Base-by-base conservation (phyloP, 768 basidiomycete species). In the Trametes cingulata region DNA sequence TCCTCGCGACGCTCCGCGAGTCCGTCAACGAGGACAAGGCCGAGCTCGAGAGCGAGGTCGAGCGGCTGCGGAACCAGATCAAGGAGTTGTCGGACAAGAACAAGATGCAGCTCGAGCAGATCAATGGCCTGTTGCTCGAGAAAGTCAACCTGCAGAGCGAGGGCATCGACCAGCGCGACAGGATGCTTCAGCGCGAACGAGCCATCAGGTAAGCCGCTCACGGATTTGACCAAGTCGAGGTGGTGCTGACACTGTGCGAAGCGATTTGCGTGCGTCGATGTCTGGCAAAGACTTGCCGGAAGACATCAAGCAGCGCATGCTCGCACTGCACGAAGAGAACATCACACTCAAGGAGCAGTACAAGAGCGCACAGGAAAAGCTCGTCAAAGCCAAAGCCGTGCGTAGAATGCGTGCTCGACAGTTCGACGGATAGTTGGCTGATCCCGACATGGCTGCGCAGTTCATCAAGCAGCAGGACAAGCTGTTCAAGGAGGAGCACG, bases 381-480 rank as follows among this genome's bases (percentile, higher is more conserved):
- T 98, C 42, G 71, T 77, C 61, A 94, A 93, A 71, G 93, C 93
- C 5, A 87, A 86, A 67, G 78, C 82, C 68, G 91, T 91, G 71
- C 57, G 78, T 60, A 15, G 29, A 19, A 27, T 49, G 22, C 35
- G 2, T 14, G 27, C 24, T 6, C 14, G 12, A 17, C 37, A 6
- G 12, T 15, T 22, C 35, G 52, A 43, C 33, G 27, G 19, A 40
- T n/a, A 10, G 29, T 13, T 37, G 10, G 39, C 49, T 45, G 39
- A 58, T 22, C 2, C 24, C 29, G 10, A 33, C 4, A 4, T 5
- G 10, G 10, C 8, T 43, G 24, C 57, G 15, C 67, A 95, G 91
- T 95, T 96, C 73, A 93, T 98, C 77, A 93, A 93, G 71, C 82
- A 86, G 33, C 95, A 96, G 72, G 94, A 97, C 75, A 90, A 90